A percentile compares a stretch with the other conserved stretches of the same genome.
These are phyloP conservation scores for Bipolaris gigantea DNA, from an alignment of 2,329 filamentous ascomycete species.

Conservation along the genomic window DNA sequence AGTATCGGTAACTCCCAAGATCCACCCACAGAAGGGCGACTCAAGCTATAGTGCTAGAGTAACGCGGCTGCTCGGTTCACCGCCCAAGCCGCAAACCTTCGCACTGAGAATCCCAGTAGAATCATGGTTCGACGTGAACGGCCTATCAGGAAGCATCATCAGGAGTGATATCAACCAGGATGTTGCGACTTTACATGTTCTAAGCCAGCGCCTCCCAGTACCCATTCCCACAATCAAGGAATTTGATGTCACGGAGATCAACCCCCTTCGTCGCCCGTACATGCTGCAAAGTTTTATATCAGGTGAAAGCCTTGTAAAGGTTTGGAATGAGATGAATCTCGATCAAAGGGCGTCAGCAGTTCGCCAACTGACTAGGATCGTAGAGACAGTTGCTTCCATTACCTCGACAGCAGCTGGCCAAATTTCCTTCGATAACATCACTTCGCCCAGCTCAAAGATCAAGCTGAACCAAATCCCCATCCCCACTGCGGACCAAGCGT, in stretches of 20 bases:
- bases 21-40: not conserved
- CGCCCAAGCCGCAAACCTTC: not conserved
- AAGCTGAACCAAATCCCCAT: not conserved
- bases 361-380: not conserved
- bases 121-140: not conserved
- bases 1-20: not conserved
- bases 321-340: not conserved
- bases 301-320: not conserved
- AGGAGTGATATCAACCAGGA: not conserved
- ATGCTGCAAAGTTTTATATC: constrained; percentile 4
- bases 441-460: not conserved
- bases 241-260: not conserved
- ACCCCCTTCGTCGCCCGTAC: constrained; percentile 2
- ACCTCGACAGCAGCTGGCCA: constrained; percentile 4
- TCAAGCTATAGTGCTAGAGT: not conserved
- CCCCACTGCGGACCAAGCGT: not conserved
- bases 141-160: not conserved
- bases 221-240: constrained; percentile 1
- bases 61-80: not conserved
- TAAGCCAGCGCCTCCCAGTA: not conserved
- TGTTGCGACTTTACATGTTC: not conserved
- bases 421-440: not conserved
- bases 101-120: not conserved
- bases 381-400: constrained; percentile 4
- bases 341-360: constrained; percentile 2